Evolutionary conservation across 1,139 yeast genomes (phyloP).

Genomic region (Blastobotrys proliferans): DNA sequence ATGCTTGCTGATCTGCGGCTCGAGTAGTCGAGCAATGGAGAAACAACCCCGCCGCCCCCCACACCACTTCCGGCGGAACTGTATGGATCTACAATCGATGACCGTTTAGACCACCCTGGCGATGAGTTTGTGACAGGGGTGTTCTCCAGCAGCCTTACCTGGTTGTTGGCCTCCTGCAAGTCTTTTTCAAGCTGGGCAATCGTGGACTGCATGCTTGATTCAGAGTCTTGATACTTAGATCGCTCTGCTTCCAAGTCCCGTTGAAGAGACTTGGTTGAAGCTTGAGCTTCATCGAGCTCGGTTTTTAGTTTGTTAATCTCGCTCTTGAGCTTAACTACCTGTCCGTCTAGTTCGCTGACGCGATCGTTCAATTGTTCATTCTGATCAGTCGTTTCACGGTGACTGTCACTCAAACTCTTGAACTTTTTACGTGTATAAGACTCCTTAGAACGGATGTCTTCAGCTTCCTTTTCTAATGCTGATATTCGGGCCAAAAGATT

Average conservation of each 20-base stretch:
- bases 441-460: conserved; percentile 28
- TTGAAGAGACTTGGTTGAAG: no score
- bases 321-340: conserved; percentile 19
- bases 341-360: conserved; percentile 17
- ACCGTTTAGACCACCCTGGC: no score
- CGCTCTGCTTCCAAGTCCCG: no score
- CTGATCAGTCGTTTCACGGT: conserved; percentile 21
- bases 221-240: no score
- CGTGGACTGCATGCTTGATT: no score
- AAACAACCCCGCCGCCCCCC: no score
- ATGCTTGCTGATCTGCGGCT: not conserved
- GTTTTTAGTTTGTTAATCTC: conserved; percentile 6
- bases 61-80: no score
- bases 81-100: no score
- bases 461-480: conserved; percentile 41
- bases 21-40: no score
- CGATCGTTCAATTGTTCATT: conserved; percentile 29
- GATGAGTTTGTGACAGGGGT: no score
- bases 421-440: conserved; percentile 24
- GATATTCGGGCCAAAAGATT: conserved; percentile 47
- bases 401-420: conserved; percentile 23
- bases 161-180: not conserved
- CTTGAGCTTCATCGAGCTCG: not conserved
- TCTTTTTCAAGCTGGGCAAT: not conserved
- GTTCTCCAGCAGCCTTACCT: not conserved